Base-by-base conservation (phyloP, 2,329 filamentous ascomycete genomes). In the Xylariaceae sp. region DNA sequence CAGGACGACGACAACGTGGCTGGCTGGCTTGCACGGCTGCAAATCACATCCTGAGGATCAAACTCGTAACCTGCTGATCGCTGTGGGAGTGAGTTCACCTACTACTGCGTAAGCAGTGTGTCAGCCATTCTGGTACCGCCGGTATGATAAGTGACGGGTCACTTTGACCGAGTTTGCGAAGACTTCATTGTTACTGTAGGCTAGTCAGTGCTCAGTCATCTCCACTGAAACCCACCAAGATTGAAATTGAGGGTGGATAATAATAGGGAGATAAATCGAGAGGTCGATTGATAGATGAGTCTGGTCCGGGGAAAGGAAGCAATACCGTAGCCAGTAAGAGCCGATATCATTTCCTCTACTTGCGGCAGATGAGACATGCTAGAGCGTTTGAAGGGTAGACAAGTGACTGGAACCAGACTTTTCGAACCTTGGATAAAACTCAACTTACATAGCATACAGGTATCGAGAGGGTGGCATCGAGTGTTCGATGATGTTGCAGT, bases 391-490 rank as follows among this genome's bases (percentile, higher is more conserved):
- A 56, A 42, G 41, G 49, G 48, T 32, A 51, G 50, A 50, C 41
- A 32, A 46, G 50, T 60, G 53, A 62, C 59, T 62, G 54, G 59
- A 59, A 52, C 61, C 61, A 60, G 41, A 55, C 46, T 62, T 62
- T 50, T 37, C 23, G 40, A 54, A 44, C 41, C 47, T 52, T 60
- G 60, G 60, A 48, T 59, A 40, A 52, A 57, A 50, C 55, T 54
- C 53, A 54, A 60, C 54, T 40, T 41, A 14, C 29, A 52, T 40
- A 37, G 37, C 40, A 20, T 20, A n/a, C n/a, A n/a, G n/a, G n/a
- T n/a, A 26, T 26, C 23, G 9, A 44, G 54, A 62, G 54, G 59
- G 61, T 61, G 45, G 56, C 26, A 59, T 60, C 44, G 52, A 50
- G 52, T 44, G 44, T 52, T 60, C 55, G 48, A 47, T 54, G 37